Conservation (phyloP, 192 early-diverging fungal species). For the Pilobolus umbonatus region DNA sequence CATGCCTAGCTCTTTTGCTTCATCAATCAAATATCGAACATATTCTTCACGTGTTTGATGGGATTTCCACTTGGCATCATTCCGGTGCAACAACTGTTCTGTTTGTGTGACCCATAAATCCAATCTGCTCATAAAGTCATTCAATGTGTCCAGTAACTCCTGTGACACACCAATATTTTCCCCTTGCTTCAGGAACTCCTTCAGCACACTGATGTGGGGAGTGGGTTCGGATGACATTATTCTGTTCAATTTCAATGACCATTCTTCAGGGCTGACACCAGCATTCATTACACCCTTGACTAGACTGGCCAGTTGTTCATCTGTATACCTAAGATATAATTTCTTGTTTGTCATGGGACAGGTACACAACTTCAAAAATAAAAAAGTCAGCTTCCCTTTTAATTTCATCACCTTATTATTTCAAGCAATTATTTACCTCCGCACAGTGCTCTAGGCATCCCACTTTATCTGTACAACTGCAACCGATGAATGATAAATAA, state of each 20-base stretch:
- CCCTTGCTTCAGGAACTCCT: not conserved
- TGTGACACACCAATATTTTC: not conserved
- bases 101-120: not conserved
- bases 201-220: constrained; percentile 27
- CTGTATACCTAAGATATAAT: constrained; percentile 32
- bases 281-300: not conserved
- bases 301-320: constrained; percentile 33
- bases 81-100: not conserved
- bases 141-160: not conserved
- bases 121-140: not conserved
- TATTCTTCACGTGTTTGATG: not conserved
- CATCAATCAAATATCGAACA: not conserved
- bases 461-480: constrained; percentile 57
- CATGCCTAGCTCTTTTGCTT: not conserved
- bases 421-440: constrained; percentile 23
- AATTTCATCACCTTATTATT: not conserved
- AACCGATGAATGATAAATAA: constrained; percentile 64
- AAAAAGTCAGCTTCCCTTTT: not conserved
- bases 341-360: constrained; percentile 31
- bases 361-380: constrained; percentile 25
- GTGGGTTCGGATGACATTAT: constrained; percentile 27
- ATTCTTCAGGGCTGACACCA: not conserved
- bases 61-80: not conserved
- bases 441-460: constrained; percentile 59
- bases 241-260: constrained; percentile 26